These are phyloP conservation scores for Aspergillus arachidicola DNA, from an alignment of 2,329 filamentous ascomycete genomes.

Conservation along the genomic window DNA sequence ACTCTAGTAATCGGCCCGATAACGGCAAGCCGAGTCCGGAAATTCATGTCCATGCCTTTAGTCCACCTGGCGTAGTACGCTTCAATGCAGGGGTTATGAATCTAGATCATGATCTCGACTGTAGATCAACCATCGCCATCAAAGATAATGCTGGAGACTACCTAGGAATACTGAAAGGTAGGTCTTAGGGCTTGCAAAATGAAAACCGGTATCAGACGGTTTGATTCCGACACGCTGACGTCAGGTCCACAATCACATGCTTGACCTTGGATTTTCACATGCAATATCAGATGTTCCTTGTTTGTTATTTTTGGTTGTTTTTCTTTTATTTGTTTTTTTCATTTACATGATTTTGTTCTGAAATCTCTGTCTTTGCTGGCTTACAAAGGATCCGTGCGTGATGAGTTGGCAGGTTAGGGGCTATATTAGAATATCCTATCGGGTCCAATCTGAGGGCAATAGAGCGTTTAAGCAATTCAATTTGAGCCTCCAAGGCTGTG, in stretches of 20 bases:
- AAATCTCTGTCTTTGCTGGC: not conserved
- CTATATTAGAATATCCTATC: too few relatives aligned
- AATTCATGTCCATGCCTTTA: not conserved
- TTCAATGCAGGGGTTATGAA: not conserved
- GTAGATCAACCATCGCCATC: not conserved
- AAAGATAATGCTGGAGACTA: too few relatives aligned
- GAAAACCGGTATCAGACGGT: not conserved
- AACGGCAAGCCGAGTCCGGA: not conserved
- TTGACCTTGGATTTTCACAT: constrained; percentile 4
- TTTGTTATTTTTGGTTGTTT: not conserved
- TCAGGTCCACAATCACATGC: constrained; percentile 13
- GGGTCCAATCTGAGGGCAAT: not conserved
- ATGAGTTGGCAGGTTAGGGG: not conserved
- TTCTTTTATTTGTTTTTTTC: not conserved
- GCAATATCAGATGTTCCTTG: constrained; percentile 3
- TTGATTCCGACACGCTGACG: not conserved
- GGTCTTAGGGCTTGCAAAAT: too few relatives aligned
- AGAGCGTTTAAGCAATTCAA: not conserved
- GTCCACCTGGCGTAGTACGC: not conserved
- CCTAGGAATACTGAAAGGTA: too few relatives aligned
- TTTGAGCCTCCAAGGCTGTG: not conserved
- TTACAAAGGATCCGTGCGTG: not conserved
- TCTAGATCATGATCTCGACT: not conserved
- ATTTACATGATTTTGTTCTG: too few relatives aligned
- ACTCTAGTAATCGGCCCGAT: not conserved